Base-by-base conservation (phyloP, 176 grass and related monocot species). In the Tillandsia fasciculata region DNA sequence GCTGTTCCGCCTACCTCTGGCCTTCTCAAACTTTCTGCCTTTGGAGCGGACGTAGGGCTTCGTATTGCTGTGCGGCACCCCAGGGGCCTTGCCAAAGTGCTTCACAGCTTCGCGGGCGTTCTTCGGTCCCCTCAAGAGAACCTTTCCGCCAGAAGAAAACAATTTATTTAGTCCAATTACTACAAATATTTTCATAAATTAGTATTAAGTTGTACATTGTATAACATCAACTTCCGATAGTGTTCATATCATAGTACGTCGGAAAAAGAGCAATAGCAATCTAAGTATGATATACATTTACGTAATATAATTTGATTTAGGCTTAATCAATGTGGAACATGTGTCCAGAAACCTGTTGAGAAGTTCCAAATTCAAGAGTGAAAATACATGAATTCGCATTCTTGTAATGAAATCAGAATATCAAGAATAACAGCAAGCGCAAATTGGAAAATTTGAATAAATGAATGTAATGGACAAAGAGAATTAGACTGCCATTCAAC, bases 31-130 rank as follows among this genome's bases (percentile, higher is more conserved):
- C 71, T 91, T 91, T 64, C 81, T 83, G 26, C 88, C 88, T 81
- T 91, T 91, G 48, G 88, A 75, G 71, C 88, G 84, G 15, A 91
- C 88, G 0, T 91, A 91, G 0, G 88, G 88, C 76, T 91, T 91
- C 10, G 88, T 91, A 74, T 87, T 81, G 81, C 88, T 91, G 78
- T 91, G 84, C 0, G 84, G 88, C 63, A 91, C 88, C 52, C 88
- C 88, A 73, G 88, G 88, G 50, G 88, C 88, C 68, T 86, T 86
- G 24, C 88, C 88, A 0, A 91, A 91, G 78, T 91, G 88, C 76
- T 23, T 83, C 12, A 87, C 84, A 0, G 84, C 88, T 58, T 91
- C 88, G 70, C 88, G 88, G 29, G 88, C 88, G 26, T 91, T 91
- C 88, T 91, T 91, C 26, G 88, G 88, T 9, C 88, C 84, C 78